These are phyloP conservation scores for Picochlorum sp. DNA, from an alignment of 139 green algal species.

Conservation along the genomic window DNA sequence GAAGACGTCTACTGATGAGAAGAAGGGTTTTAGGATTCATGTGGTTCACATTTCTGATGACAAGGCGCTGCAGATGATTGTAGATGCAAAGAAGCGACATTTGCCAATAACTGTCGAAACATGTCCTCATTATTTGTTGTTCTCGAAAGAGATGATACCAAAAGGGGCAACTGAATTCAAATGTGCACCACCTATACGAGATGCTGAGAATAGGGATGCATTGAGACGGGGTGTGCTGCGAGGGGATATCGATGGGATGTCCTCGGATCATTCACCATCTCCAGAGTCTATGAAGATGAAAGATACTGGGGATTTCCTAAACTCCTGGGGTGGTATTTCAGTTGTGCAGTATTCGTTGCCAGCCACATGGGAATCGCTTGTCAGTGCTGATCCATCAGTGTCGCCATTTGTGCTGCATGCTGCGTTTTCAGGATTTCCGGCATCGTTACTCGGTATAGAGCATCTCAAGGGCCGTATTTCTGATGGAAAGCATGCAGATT, in stretches of 20 bases:
- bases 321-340: slow-evolving; percentile 91
- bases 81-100: slow-evolving; percentile 32
- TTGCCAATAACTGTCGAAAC: slow-evolving; percentile 81
- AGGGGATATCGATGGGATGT: slow-evolving; percentile 59
- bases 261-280: slow-evolving; percentile 86
- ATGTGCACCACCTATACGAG: slow-evolving; percentile 74
- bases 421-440: slow-evolving; percentile 38
- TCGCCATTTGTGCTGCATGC: slow-evolving; percentile 8
- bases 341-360: slow-evolving; percentile 82
- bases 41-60: slow-evolving; percentile 20
- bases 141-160: slow-evolving; percentile 60
- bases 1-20: slow-evolving; percentile 14
- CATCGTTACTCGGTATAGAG: slow-evolving; percentile 47
- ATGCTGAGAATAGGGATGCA: slow-evolving; percentile 42
- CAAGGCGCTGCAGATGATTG: slow-evolving; percentile 21
- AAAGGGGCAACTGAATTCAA: slow-evolving; percentile 74
- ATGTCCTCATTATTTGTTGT: slow-evolving; percentile 89
- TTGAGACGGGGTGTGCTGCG: slow-evolving; percentile 46
- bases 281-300: slow-evolving; percentile 62
- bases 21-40: slow-evolving; percentile 18
- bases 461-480: slow-evolving; percentile 59
- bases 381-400: background rate
- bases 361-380: slow-evolving; percentile 60
- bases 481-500: slow-evolving; percentile 71
- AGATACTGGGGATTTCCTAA: slow-evolving; percentile 76